Conservation (phyloP, 306 rosid genomes). For the Hippophae tibetana region DNA sequence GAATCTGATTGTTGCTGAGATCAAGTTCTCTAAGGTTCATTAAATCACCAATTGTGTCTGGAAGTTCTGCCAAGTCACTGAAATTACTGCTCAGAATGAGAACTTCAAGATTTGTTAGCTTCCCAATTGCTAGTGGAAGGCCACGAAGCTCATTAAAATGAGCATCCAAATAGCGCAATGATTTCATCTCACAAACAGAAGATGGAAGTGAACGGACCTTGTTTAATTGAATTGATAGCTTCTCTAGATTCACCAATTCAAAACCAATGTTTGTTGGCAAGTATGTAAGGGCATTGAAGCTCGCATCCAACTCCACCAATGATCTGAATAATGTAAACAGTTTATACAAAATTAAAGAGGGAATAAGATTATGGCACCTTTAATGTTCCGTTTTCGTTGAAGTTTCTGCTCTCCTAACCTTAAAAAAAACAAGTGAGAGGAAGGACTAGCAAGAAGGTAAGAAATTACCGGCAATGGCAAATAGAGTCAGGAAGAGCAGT, state of each 20-base stretch:
- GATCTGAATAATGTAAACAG: constrained; percentile 46
- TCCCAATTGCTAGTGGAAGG: constrained; percentile 76
- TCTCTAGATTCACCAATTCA: constrained; percentile 50
- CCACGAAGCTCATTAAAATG: constrained; percentile 88
- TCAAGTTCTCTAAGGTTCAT: constrained; percentile 76
- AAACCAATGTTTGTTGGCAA: constrained; percentile 92
- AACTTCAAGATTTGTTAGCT: constrained; percentile 42
- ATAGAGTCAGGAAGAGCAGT: constrained; percentile 67
- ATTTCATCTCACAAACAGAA: constrained; percentile 74
- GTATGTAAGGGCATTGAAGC: constrained; percentile 75
- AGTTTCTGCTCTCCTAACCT: neutral
- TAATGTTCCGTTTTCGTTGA: too few species aligned
- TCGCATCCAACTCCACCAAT: constrained; percentile 83
- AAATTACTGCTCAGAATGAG: constrained; percentile 79
- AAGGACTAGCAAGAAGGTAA: neutral
- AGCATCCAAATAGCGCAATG: constrained; percentile 71
- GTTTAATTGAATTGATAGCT: constrained; percentile 62
- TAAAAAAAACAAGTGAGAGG: neutral
- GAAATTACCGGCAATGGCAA: constrained; percentile 67
- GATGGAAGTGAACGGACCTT: constrained; percentile 79
- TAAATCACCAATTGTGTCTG: constrained; percentile 77
- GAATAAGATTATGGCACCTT: neutral
- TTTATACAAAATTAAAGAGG: neutral
- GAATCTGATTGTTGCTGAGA: constrained; percentile 91
- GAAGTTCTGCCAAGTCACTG: constrained; percentile 69